Percentiles rank a stretch among this genome's conserved stretches.
phyloP scores from a whole-genome alignment of 139 green algal species.

The Tetraselmis chui region DNA sequence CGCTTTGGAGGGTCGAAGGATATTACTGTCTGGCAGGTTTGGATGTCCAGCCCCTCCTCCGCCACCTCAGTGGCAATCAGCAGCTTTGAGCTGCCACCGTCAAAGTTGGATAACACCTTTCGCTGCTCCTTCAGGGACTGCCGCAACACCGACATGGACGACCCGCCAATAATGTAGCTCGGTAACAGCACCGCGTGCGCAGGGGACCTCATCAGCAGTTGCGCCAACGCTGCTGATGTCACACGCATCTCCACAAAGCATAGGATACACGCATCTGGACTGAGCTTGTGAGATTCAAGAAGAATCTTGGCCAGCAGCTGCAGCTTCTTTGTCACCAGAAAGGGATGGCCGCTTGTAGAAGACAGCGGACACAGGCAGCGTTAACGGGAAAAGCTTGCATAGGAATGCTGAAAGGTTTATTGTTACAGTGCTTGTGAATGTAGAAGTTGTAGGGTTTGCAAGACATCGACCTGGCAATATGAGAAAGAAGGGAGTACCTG shows the following conservation, averaged over 20 bases:
- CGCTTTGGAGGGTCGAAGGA: neutral
- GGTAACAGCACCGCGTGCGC: neutral
- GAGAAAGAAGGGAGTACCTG: too few relatives aligned
- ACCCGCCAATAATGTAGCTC: neutral
- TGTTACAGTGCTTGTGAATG: too few relatives aligned
- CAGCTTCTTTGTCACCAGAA: neutral
- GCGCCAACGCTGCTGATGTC: neutral
- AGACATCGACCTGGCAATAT: too few relatives aligned
- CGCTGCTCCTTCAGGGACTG: neutral
- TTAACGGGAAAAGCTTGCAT: too few relatives aligned
- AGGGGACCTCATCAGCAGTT: neutral
- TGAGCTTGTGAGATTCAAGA: neutral
- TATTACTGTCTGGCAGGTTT: constrained; percentile 24
- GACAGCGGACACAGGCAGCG: too few relatives aligned
- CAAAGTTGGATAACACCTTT: neutral
- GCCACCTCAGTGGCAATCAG: constrained; percentile 17
- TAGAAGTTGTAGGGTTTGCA: too few relatives aligned
- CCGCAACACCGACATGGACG: neutral
- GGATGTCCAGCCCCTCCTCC: constrained; percentile 46
- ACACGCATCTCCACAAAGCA: neutral
- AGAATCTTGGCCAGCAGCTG: neutral
- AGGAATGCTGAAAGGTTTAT: too few relatives aligned
- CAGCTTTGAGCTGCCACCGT: neutral
- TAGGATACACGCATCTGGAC: neutral
- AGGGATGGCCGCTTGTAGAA: too few relatives aligned